Conservation (phyloP, 352 stramenopile species). For the Thalassiosira ordinaria region DNA sequence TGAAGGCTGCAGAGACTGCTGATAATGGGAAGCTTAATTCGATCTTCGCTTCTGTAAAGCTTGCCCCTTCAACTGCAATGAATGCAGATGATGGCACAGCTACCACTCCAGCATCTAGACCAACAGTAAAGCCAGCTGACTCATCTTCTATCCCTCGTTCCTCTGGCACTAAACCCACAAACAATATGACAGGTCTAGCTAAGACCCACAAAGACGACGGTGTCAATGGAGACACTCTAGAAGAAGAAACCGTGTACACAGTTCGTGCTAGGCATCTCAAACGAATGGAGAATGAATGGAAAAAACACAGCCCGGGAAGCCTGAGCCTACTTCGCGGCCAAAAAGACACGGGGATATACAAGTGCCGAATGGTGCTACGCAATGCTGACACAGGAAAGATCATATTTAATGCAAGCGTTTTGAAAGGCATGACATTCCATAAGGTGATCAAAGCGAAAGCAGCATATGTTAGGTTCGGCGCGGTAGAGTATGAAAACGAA, state of each 20-base stretch:
- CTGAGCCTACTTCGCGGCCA: constrained; percentile 29
- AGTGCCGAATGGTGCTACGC: constrained; percentile 19
- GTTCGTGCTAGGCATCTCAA: constrained; percentile 35
- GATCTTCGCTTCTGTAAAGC: constrained; percentile 5
- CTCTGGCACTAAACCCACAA: constrained; percentile 2
- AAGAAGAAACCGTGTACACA: constrained; percentile 34
- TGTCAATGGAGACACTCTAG: constrained; percentile 22
- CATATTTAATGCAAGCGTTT: constrained; percentile 25
- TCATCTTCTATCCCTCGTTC: background rate
- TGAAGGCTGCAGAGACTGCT: background rate
- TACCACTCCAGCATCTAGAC: background rate
- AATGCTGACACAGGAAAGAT: constrained; percentile 34
- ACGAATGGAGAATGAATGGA: constrained; percentile 21
- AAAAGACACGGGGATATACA: constrained; percentile 18
- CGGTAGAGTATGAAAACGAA: constrained; percentile 12
- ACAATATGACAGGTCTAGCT: background rate
- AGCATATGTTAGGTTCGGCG: constrained; percentile 25
- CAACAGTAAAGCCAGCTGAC: background rate
- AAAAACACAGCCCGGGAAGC: constrained; percentile 27
- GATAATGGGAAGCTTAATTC: background rate
- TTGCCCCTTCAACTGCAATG: constrained; percentile 4
- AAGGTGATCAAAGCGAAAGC: constrained; percentile 18
- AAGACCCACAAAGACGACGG: constrained; percentile 15
- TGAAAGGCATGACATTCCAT: constrained; percentile 17
- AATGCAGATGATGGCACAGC: background rate